Evolutionary conservation across 1,284 basidiomycete genomes (phyloP).

Genomic region (Agaricales sp.): DNA sequence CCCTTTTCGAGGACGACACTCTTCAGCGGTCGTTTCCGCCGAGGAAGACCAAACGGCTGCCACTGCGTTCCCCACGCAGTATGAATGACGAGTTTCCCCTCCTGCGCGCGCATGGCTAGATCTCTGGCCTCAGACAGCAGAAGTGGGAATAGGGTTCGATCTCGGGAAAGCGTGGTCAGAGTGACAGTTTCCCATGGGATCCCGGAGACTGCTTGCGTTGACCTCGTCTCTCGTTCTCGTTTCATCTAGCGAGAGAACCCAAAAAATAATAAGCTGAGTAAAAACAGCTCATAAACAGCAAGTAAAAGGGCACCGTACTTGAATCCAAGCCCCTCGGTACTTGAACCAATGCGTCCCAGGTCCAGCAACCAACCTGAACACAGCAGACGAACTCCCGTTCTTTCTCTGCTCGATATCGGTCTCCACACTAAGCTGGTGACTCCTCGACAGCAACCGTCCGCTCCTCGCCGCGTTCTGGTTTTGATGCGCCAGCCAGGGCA

Average conservation of each 20-base stretch:
- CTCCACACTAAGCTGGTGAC: slow-evolving; percentile 92
- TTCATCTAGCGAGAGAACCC: slow-evolving; percentile 51
- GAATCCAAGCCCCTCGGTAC: slow-evolving; percentile 90
- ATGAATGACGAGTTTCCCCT: slow-evolving; percentile 94
- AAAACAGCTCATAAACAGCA: slow-evolving; percentile 5
- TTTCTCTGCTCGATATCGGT: slow-evolving; percentile 82
- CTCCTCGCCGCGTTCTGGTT: slow-evolving; percentile 24
- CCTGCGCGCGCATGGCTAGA: slow-evolving; percentile 76
- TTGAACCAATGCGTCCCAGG: slow-evolving; percentile 92
- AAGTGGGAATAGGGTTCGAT: slow-evolving; percentile 71
- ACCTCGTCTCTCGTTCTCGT: slow-evolving; percentile 87
- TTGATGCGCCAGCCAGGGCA: slow-evolving; percentile 89
- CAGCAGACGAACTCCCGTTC: slow-evolving; percentile 79
- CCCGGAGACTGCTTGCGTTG: slow-evolving; percentile 87
- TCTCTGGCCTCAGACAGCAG: slow-evolving; percentile 85
- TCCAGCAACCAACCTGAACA: slow-evolving; percentile 92
- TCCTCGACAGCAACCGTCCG: slow-evolving; percentile 47
- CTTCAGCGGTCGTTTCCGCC: slow-evolving; percentile 76
- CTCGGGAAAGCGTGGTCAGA: slow-evolving; percentile 84
- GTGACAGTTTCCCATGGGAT: slow-evolving; percentile 97
- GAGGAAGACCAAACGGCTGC: slow-evolving; percentile 91
- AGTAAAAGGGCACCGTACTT: slow-evolving; percentile 40
- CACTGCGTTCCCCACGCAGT: slow-evolving; percentile 97
- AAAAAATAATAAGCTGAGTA: slow-evolving; percentile 4
- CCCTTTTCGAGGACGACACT: slow-evolving; percentile 89